Percentiles rank a stretch among this genome's conserved stretches.
Evolutionary conservation across 768 basidiomycete genomes (phyloP).

Genomic region (Boletus rex-veris): DNA sequence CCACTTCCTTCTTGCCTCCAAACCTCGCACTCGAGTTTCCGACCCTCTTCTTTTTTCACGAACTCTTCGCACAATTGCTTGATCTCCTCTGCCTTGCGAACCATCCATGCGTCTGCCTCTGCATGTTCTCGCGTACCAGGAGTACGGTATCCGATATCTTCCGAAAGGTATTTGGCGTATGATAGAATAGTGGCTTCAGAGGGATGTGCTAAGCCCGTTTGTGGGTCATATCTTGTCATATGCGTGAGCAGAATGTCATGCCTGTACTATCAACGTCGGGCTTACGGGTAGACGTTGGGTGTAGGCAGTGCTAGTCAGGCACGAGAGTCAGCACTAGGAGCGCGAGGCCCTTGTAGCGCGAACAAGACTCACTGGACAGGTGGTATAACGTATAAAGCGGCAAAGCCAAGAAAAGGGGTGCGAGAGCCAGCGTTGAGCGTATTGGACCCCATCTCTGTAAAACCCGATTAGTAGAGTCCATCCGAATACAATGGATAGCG

Average conservation of each 20-base stretch:
- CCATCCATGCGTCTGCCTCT: conserved; percentile 78
- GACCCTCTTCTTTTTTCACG: conserved; percentile 36
- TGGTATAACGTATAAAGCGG: conserved; percentile 47
- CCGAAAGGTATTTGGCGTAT: conserved; percentile 66
- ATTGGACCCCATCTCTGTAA: conserved; percentile 51
- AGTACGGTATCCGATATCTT: conserved; percentile 86
- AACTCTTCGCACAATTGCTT: conserved; percentile 59
- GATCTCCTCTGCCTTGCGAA: conserved; percentile 59
- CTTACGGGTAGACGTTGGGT: conserved; percentile 54
- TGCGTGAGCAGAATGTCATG: not conserved
- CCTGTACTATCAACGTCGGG: not conserved
- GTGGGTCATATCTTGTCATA: conserved; percentile 39
- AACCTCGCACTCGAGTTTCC: conserved; percentile 84
- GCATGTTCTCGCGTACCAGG: conserved; percentile 91
- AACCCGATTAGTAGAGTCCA: not conserved
- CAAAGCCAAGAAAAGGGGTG: conserved; percentile 51
- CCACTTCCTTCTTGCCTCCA: conserved; percentile 90
- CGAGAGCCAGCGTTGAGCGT: conserved; percentile 51
- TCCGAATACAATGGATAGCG: not conserved
- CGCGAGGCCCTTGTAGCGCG: not conserved
- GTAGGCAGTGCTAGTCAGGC: conserved; percentile 48
- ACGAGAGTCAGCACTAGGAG: conserved; percentile 1
- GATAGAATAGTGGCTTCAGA: conserved; percentile 68
- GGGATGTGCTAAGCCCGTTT: conserved; percentile 61
- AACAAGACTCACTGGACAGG: conserved; percentile 42